Evolutionary conservation across 106 monocot species (phyloP).

Genomic region (Vanilla planifolia): DNA sequence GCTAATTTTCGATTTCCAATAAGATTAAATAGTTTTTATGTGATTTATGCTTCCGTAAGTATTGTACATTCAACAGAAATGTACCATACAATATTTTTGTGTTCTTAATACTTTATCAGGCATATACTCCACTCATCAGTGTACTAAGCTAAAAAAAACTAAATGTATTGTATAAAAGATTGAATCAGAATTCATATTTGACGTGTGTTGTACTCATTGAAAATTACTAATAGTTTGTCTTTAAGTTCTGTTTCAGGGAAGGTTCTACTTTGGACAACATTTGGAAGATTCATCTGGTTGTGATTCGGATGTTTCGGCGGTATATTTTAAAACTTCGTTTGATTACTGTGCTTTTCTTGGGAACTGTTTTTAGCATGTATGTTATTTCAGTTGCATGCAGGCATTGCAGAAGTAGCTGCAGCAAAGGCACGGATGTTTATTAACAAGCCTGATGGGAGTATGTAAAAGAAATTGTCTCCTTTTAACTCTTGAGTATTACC

Average conservation of each 20-base stretch:
- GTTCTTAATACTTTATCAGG: too few species aligned
- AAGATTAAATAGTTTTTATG: too few species aligned
- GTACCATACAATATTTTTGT: too few species aligned
- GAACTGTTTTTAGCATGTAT: conserved; percentile 3
- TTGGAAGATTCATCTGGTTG: conserved; percentile 67
- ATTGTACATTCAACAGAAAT: too few species aligned
- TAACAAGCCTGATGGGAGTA: conserved; percentile 96
- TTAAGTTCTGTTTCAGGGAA: conserved; percentile 36
- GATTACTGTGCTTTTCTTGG: not conserved
- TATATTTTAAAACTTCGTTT: conserved; percentile 17
- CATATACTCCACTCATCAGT: too few species aligned
- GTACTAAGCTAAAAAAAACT: too few species aligned
- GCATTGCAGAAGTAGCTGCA: conserved; percentile 89
- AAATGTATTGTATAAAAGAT: too few species aligned
- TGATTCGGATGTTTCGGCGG: conserved; percentile 62
- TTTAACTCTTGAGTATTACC: not conserved
- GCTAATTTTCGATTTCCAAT: too few species aligned
- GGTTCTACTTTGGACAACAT: conserved; percentile 83
- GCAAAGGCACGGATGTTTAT: conserved; percentile 88
- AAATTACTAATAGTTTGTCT: not conserved
- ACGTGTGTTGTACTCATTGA: not conserved
- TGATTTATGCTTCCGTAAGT: too few species aligned
- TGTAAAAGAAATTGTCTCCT: conserved; percentile 5
- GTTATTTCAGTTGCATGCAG: conserved; percentile 72
- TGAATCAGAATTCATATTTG: not conserved